A percentile compares a stretch with the other conserved stretches of the same genome.
These are phyloP conservation scores for Lindgomyces ingoldianus DNA, from an alignment of 495 filamentous ascomycete species.

Conservation along the genomic window DNA sequence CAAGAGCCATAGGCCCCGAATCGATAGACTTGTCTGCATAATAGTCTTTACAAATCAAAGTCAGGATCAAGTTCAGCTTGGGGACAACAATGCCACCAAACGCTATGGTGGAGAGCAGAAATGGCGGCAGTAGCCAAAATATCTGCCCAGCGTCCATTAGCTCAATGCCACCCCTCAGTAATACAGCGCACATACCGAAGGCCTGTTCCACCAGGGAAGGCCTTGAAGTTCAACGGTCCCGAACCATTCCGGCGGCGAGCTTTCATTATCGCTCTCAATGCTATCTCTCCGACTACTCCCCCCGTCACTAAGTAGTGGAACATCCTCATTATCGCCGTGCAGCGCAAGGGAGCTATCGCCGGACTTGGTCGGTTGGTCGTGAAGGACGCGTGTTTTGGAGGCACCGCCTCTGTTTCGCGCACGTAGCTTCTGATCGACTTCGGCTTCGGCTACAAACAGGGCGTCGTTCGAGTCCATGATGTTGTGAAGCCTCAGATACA, in stretches of 20 bases:
- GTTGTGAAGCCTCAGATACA: background rate
- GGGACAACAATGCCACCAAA: constrained; percentile 81
- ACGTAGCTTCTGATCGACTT: constrained; percentile 7
- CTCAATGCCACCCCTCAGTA: background rate
- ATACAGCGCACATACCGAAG: constrained; percentile 61
- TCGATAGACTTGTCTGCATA: constrained; percentile 57
- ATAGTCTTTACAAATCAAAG: constrained; percentile 79
- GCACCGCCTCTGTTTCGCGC: background rate
- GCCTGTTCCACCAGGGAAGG: constrained; percentile 69
- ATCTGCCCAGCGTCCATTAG: constrained; percentile 54
- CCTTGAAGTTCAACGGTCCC: constrained; percentile 62
- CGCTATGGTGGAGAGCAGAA: constrained; percentile 74
- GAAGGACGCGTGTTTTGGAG: background rate
- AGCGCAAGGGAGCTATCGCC: background rate
- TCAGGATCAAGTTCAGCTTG: constrained; percentile 75
- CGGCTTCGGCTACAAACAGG: constrained; percentile 12
- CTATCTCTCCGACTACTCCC: background rate
- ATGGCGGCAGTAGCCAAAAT: constrained; percentile 79
- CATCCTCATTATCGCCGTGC: constrained; percentile 15
- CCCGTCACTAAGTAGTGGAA: constrained; percentile 14
- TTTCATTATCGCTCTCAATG: background rate
- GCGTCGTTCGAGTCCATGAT: constrained; percentile 27
- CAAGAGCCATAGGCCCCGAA: constrained; percentile 4
- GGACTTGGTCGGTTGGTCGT: background rate
- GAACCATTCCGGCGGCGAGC: constrained; percentile 39